Conservation (phyloP, 2,329 filamentous ascomycete species). For the Exserohilum turcica region DNA sequence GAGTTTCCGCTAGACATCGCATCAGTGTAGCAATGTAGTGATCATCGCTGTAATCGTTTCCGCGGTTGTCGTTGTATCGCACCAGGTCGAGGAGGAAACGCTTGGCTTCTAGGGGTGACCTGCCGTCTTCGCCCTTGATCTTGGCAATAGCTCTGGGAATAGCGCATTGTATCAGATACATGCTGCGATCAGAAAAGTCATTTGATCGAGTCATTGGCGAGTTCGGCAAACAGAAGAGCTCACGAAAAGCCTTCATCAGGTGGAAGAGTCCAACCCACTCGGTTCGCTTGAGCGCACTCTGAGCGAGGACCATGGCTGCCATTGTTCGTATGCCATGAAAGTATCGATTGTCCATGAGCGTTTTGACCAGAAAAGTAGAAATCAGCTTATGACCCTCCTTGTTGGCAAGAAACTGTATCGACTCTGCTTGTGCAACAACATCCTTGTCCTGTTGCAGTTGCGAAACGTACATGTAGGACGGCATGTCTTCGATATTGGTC, state of each 20-base stretch:
- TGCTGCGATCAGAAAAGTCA: conserved; percentile 84
- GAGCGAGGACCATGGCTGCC: conserved; percentile 78
- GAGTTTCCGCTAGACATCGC: conserved; percentile 61
- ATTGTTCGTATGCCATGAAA: conserved; percentile 90
- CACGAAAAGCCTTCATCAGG: conserved; percentile 81
- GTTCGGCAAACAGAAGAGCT: conserved; percentile 83
- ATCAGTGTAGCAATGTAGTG: conserved; percentile 86
- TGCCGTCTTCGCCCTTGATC: conserved; percentile 75
- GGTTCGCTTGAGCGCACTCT: conserved; percentile 64
- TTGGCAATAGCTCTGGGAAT: conserved; percentile 81
- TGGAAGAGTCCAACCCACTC: conserved; percentile 82
- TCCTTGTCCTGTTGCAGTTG: conserved; percentile 97
- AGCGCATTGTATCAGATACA: conserved; percentile 82
- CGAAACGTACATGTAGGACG: conserved; percentile 96
- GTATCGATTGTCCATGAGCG: conserved; percentile 87
- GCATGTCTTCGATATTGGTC: conserved; percentile 75
- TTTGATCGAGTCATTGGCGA: conserved; percentile 83
- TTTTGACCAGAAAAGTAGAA: conserved; percentile 86
- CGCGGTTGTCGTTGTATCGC: conserved; percentile 91
- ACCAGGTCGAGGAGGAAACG: conserved; percentile 87
- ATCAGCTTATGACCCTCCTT: conserved; percentile 76
- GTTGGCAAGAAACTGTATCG: conserved; percentile 75
- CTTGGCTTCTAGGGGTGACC: conserved; percentile 78
- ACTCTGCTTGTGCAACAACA: conserved; percentile 78
- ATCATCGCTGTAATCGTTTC: conserved; percentile 87